A percentile compares a stretch with the other conserved stretches of the same genome.
phyloP scores from a whole-genome alignment of 2,329 filamentous ascomycete genomes.

The Curvularia sp. region DNA sequence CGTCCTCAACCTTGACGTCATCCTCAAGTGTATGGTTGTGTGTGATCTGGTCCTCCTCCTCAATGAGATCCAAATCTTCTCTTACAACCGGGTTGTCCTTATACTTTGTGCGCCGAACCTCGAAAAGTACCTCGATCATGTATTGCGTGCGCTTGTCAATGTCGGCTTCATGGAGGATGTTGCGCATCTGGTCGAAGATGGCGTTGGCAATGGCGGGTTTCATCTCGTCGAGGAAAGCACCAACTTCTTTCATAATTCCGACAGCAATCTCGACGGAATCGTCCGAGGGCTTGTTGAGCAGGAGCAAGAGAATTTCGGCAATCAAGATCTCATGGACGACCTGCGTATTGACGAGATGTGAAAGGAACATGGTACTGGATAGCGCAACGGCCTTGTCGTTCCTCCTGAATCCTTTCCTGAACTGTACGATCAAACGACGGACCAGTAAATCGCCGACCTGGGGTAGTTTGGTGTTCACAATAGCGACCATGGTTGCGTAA shows the following conservation, averaged over 20 bases:
- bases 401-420: conserved; percentile 92
- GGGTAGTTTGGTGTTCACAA: conserved; percentile 96
- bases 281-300: conserved; percentile 94
- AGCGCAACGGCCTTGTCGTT: conserved; percentile 97
- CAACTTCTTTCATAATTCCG: conserved; percentile 88
- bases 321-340: conserved; percentile 93
- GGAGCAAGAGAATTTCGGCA: conserved; percentile 88
- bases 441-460: conserved; percentile 91
- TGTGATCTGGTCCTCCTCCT: conserved; percentile 98
- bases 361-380: conserved; percentile 91
- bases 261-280: conserved; percentile 98
- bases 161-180: conserved; percentile 93
- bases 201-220: conserved; percentile 84
- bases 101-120: conserved; percentile 94
- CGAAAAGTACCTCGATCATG: conserved; percentile 97
- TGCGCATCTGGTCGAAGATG: conserved; percentile 95
- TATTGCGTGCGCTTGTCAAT: conserved; percentile 99
- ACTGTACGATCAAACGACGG: conserved; percentile 85
- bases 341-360: conserved; percentile 94
- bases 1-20: conserved; percentile 82
- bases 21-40: conserved; percentile 79
- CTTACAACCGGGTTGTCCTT: conserved; percentile 91
- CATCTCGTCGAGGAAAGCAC: conserved; percentile 95
- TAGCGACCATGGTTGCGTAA: conserved; percentile 92
- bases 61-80: conserved; percentile 92